Evolutionary conservation across 441 rosid species (phyloP).

Genomic region (Jatropha podagrica): DNA sequence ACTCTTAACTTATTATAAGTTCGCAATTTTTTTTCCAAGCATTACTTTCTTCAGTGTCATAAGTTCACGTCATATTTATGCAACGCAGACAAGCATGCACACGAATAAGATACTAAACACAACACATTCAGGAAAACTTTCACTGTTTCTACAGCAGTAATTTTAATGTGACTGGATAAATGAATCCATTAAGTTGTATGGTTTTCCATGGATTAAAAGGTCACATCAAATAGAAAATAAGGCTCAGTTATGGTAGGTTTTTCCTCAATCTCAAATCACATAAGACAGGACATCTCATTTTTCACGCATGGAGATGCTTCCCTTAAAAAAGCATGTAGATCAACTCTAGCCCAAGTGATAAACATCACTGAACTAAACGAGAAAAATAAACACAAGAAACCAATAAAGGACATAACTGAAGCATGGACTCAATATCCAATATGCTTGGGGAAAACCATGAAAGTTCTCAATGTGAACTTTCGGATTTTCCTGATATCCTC

Average conservation of each 20-base stretch:
- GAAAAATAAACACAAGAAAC: background rate
- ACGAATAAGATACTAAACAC: background rate
- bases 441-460: background rate
- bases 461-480: background rate
- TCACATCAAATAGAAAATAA: background rate
- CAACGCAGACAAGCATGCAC: background rate
- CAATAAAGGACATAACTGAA: background rate
- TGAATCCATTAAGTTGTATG: background rate
- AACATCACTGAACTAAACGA: background rate
- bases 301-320: background rate
- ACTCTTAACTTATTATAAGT: background rate
- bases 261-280: background rate
- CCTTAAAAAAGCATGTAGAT: background rate
- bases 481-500: background rate
- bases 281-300: background rate
- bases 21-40: background rate
- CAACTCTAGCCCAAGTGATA: background rate
- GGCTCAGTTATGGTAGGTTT: background rate
- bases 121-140: background rate
- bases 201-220: background rate
- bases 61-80: background rate
- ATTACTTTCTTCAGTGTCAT: background rate
- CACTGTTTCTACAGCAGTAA: background rate
- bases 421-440: background rate
- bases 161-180: background rate